Conservation (phyloP, 495 filamentous ascomycete genomes). For the Tuber magnatum region DNA sequence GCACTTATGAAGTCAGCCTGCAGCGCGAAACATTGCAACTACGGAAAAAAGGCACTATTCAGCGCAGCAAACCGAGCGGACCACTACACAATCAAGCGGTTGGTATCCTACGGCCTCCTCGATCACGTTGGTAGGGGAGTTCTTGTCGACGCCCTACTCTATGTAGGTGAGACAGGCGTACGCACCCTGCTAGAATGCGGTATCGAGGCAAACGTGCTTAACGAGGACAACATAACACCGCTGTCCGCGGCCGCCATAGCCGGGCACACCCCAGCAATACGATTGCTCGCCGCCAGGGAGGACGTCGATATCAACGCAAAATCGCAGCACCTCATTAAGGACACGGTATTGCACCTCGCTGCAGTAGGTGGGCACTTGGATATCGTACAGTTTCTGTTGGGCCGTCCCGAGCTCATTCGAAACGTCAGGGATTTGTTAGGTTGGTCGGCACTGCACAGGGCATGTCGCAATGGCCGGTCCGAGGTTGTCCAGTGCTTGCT, state of each 20-base stretch:
- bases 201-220: not conserved
- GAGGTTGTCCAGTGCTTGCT: slow-evolving; percentile 2
- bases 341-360: not conserved
- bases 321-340: not conserved
- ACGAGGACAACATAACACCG: not conserved
- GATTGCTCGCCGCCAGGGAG: not conserved
- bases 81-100: not conserved
- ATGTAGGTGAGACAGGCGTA: not conserved
- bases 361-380: not conserved
- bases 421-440: not conserved
- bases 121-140: not conserved
- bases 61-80: not conserved
- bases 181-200: not conserved
- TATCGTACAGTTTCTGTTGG: not conserved
- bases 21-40: not conserved
- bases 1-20: not conserved
- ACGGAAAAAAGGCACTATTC: not conserved
- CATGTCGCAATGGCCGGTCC: not conserved
- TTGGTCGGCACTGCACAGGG: not conserved
- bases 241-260: not conserved
- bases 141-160: not conserved
- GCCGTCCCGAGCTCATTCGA: not conserved
- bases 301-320: not conserved
- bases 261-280: not conserved
- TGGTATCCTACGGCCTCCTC: not conserved